Percentiles rank a stretch among this genome's conserved stretches.
Evolutionary conservation across 1,139 yeast genomes (phyloP).

Genomic region (Oligophagozyma castellii): DNA sequence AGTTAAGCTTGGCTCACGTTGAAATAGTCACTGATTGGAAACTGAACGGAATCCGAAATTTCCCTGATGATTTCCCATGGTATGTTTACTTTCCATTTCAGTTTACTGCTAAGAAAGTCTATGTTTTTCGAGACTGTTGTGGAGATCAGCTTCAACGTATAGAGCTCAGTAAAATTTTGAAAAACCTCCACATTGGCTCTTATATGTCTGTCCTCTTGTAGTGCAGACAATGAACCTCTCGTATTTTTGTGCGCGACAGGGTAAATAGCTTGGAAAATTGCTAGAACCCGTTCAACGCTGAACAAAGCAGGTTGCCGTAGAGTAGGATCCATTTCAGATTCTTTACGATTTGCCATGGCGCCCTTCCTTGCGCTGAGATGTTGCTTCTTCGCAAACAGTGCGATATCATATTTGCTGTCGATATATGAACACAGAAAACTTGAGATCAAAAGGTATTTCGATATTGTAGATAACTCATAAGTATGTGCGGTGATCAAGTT

Average conservation of each 20-base stretch:
- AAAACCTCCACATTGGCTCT: conserved; percentile 41
- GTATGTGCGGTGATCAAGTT: conserved; percentile 8
- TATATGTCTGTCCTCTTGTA: conserved; percentile 19
- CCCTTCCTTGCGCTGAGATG: conserved; percentile 30
- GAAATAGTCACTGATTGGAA: conserved; percentile 44
- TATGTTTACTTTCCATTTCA: conserved; percentile 56
- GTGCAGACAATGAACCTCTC: conserved; percentile 12
- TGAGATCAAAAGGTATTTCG: conserved; percentile 52
- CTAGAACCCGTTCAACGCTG: conserved; percentile 54
- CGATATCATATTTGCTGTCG: conserved; percentile 47
- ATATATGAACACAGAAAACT: conserved; percentile 62
- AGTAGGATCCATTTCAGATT: conserved; percentile 39
- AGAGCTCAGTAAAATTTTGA: conserved; percentile 49
- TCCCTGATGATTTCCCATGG: conserved; percentile 42
- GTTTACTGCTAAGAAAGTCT: conserved; percentile 50
- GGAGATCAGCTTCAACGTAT: conserved; percentile 39
- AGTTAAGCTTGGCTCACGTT: conserved; percentile 9
- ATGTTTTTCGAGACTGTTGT: conserved; percentile 28
- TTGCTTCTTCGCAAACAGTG: conserved; percentile 46
- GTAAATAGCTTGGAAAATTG: conserved; percentile 48
- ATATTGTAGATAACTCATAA: conserved; percentile 35
- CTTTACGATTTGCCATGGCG: conserved; percentile 30
- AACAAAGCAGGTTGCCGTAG: conserved; percentile 49
- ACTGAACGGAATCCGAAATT: conserved; percentile 39
- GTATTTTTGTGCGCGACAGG: conserved; percentile 17